Percentiles rank a stretch among this genome's conserved stretches.
Evolutionary conservation across 2,329 filamentous ascomycete genomes (phyloP).

Genomic region (Aspergillus costaricaensis): DNA sequence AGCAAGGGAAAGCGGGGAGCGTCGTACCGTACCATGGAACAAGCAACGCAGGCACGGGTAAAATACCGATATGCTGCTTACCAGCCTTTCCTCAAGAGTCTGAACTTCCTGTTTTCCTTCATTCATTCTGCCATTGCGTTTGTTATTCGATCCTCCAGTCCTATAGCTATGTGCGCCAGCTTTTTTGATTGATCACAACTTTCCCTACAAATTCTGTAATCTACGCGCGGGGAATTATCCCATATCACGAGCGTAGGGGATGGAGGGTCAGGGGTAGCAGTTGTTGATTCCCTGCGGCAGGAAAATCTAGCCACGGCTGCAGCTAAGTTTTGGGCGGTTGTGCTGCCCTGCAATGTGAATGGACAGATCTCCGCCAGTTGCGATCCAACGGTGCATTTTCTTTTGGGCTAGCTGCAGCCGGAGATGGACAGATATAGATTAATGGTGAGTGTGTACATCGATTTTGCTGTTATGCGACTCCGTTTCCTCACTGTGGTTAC

Average conservation of each 20-base stretch:
- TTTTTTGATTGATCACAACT: neutral
- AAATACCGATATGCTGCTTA: slow-evolving; percentile 5
- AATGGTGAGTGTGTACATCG: slow-evolving; percentile 8
- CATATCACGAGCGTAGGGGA: slow-evolving; percentile 1
- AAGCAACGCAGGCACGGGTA: slow-evolving; percentile 20
- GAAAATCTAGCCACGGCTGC: slow-evolving; percentile 22
- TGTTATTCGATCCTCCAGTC: no score
- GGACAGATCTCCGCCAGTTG: slow-evolving; percentile 22
- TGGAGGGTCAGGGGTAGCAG: slow-evolving; percentile 5
- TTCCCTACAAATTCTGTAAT: neutral
- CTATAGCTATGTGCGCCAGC: slow-evolving; percentile 3
- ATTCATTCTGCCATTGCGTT: no score
- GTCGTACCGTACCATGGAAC: slow-evolving; percentile 26
- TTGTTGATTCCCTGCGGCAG: slow-evolving; percentile 20
- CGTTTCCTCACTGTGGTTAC: slow-evolving; percentile 26
- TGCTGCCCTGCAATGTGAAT: slow-evolving; percentile 16
- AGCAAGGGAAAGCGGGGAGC: slow-evolving; percentile 29
- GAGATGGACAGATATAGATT: slow-evolving; percentile 9
- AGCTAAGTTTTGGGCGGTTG: slow-evolving; percentile 17
- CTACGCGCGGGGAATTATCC: neutral
- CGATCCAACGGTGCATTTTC: slow-evolving; percentile 23
- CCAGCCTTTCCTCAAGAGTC: neutral
- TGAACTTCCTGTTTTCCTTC: no score
- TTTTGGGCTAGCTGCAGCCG: slow-evolving; percentile 19
- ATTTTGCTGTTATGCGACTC: slow-evolving; percentile 23